These are phyloP conservation scores for Candida oleophila DNA, from an alignment of 805 yeast genomes.

Conservation along the genomic window DNA sequence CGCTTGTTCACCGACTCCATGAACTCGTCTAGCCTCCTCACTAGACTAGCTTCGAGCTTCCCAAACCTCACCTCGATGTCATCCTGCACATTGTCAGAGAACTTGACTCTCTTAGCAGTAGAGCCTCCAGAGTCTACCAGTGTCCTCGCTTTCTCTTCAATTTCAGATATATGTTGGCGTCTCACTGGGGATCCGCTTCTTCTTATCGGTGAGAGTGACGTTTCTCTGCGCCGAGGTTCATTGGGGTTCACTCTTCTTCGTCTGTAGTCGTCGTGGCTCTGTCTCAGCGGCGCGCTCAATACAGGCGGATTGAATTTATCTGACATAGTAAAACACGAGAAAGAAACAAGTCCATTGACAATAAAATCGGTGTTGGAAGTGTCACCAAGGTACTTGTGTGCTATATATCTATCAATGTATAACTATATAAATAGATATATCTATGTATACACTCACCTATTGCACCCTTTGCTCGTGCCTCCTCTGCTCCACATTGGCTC, in stretches of 20 bases:
- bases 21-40: constrained; percentile 8
- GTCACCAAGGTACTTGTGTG: too few relatives aligned
- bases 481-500: neutral
- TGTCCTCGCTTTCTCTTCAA: constrained; percentile 18
- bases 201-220: constrained; percentile 20
- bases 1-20: constrained; percentile 4
- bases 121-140: constrained; percentile 17
- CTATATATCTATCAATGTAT: too few relatives aligned
- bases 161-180: constrained; percentile 26
- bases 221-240: neutral
- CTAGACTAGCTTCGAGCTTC: constrained; percentile 16
- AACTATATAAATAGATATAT: too few relatives aligned
- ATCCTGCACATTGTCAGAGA: neutral
- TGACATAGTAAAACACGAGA: too few relatives aligned
- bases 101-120: neutral
- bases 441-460: neutral
- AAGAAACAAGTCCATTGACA: too few relatives aligned
- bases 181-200: constrained; percentile 37
- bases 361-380: too few relatives aligned
- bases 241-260: neutral
- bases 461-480: neutral
- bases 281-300: neutral
- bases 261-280: neutral
- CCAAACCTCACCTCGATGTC: constrained; percentile 17
- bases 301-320: neutral